A percentile compares a stretch with the other conserved stretches of the same genome.
Conservation (phyloP, 768 basidiomycete species). For the Boletus pseudopeckii region DNA sequence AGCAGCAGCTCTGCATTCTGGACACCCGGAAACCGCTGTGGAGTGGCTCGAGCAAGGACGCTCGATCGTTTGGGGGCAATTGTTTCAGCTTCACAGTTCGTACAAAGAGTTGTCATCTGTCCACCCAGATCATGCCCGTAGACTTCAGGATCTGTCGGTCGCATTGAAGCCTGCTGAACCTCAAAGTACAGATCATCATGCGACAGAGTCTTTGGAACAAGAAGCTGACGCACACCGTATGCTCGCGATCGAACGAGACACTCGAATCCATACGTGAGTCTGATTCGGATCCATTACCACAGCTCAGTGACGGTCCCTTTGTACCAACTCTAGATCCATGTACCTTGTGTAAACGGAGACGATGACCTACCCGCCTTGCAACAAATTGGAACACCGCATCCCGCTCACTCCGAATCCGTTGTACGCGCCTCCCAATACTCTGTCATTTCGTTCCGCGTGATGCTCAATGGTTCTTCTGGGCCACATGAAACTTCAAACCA, state of each 20-base stretch:
- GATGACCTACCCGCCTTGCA: too few relatives aligned
- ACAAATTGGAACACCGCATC: too few relatives aligned
- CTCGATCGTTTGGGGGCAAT: conserved; percentile 10
- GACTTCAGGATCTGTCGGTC: background rate
- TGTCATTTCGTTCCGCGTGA: too few relatives aligned
- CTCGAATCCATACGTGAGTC: too few relatives aligned
- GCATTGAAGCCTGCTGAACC: background rate
- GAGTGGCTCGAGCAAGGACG: conserved; percentile 23
- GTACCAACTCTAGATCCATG: too few relatives aligned
- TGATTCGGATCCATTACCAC: too few relatives aligned
- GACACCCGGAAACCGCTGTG: background rate
- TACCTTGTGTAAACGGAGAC: too few relatives aligned
- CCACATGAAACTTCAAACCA: too few relatives aligned
- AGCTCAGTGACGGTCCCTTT: too few relatives aligned
- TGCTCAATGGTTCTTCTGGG: too few relatives aligned
- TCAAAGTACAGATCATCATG: background rate
- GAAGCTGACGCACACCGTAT: background rate
- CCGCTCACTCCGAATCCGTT: too few relatives aligned
- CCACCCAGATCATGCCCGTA: conserved; percentile 2
- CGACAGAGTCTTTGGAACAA: background rate
- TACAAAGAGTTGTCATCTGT: background rate
- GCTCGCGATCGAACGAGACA: background rate
- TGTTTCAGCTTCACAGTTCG: conserved; percentile 11
- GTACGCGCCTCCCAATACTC: too few relatives aligned
- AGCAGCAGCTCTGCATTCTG: conserved; percentile 1